A percentile compares a stretch with the other conserved stretches of the same genome.
These are phyloP conservation scores for Udeniomyces megalosporus DNA, from an alignment of 768 basidiomycete species.

Conservation along the genomic window DNA sequence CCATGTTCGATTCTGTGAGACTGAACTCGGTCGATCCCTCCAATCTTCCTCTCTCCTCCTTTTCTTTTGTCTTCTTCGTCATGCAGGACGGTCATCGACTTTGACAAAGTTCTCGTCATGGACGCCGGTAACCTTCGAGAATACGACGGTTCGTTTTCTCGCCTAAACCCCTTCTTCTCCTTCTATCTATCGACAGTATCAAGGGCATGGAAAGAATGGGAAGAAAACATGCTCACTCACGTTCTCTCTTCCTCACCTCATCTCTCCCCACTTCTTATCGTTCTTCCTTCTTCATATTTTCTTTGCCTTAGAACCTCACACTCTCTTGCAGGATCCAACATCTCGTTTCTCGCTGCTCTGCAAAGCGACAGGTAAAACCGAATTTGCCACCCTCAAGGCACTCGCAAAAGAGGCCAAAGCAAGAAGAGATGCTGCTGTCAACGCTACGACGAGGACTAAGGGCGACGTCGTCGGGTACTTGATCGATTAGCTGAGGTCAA, in stretches of 20 bases:
- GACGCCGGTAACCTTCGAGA: constrained; percentile 3
- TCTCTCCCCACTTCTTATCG: not conserved
- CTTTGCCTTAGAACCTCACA: not conserved
- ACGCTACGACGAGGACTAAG: no score
- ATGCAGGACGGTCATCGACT: constrained; percentile 2
- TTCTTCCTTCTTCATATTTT: not conserved
- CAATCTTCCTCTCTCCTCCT: not conserved
- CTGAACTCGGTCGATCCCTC: not conserved
- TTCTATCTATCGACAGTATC: no score
- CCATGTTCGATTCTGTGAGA: no score
- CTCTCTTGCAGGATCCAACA: constrained; percentile 4
- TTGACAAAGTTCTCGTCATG: constrained; percentile 7
- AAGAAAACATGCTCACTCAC: no score
- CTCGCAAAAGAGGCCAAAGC: not conserved
- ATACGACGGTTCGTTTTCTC: not conserved
- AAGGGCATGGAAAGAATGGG: no score
- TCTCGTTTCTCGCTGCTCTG: constrained; percentile 11
- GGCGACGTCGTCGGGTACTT: no score
- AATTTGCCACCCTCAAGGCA: constrained; percentile 5
- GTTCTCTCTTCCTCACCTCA: not conserved
- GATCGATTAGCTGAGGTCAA: no score
- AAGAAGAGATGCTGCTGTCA: no score
- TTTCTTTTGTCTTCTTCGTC: no score
- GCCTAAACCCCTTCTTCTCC: no score
- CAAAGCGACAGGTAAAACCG: constrained; percentile 5